phyloP scores from a whole-genome alignment of 495 filamentous ascomycete species.

The Penicillium desertorum region DNA sequence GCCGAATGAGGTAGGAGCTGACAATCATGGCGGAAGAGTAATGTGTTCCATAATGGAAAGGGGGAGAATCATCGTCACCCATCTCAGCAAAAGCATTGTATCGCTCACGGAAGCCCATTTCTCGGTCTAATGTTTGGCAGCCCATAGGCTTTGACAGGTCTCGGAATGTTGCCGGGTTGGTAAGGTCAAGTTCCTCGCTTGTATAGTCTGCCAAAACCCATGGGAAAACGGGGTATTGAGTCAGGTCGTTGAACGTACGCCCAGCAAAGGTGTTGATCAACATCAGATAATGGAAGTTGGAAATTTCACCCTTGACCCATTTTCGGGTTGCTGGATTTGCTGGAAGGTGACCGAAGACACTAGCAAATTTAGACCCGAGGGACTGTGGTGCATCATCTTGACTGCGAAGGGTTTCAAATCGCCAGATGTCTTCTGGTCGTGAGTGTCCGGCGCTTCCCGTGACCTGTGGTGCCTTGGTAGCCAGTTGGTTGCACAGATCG shows the following conservation, averaged over 20 bases:
- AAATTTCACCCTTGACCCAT: conserved; percentile 93
- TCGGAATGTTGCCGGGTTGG: conserved; percentile 78
- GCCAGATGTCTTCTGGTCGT: conserved; percentile 73
- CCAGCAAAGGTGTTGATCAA: conserved; percentile 96
- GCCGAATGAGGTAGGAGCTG: conserved; percentile 87
- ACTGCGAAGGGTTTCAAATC: conserved; percentile 78
- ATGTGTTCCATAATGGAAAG: conserved; percentile 97
- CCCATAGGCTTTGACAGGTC: conserved; percentile 97
- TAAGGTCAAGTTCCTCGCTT: conserved; percentile 88
- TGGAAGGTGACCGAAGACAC: conserved; percentile 74
- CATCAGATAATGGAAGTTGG: conserved; percentile 99
- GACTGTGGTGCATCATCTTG: conserved; percentile 79
- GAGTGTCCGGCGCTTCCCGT: conserved; percentile 52
- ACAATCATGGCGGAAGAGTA: conserved; percentile 99
- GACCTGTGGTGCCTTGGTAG: conserved; percentile 75
- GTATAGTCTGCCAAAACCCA: conserved; percentile 97
- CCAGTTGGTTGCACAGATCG: conserved; percentile 71
- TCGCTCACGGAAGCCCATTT: conserved; percentile 73
- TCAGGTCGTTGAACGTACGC: conserved; percentile 95
- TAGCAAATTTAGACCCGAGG: conserved; percentile 89
- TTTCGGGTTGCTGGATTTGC: conserved; percentile 81
- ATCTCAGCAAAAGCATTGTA: conserved; percentile 91
- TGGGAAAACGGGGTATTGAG: conserved; percentile 96
- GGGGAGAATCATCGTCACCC: conserved; percentile 70
- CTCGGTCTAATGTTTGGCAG: conserved; percentile 74